These are phyloP conservation scores for Aureobasidium sp. DNA, from an alignment of 2,329 filamentous ascomycete species.

Conservation along the genomic window DNA sequence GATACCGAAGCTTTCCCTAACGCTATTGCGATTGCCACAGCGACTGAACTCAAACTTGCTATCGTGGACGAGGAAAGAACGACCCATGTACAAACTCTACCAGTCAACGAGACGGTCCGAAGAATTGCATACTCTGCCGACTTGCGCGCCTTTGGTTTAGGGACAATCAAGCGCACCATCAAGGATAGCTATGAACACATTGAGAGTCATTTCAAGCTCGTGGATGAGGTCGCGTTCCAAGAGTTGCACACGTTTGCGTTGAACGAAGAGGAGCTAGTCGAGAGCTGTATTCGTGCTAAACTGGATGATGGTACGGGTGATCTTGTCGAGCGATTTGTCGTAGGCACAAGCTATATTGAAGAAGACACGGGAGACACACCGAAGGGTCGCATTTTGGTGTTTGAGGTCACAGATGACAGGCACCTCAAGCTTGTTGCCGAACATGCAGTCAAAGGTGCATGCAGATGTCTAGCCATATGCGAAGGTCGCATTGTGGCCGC, in stretches of 20 bases:
- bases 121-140: slow-evolving; percentile 76
- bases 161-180: slow-evolving; percentile 72
- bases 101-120: slow-evolving; percentile 74
- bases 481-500: slow-evolving; percentile 75
- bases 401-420: slow-evolving; percentile 72
- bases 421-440: slow-evolving; percentile 66
- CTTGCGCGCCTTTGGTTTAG: slow-evolving; percentile 77
- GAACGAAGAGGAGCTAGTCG: slow-evolving; percentile 66
- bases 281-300: slow-evolving; percentile 72
- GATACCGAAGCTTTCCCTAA: slow-evolving; percentile 73
- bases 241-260: slow-evolving; percentile 66
- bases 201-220: slow-evolving; percentile 74
- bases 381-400: slow-evolving; percentile 74
- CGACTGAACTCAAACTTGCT: slow-evolving; percentile 68
- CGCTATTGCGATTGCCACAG: slow-evolving; percentile 74
- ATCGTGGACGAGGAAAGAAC: slow-evolving; percentile 75
- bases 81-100: slow-evolving; percentile 78
- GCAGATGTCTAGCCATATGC: slow-evolving; percentile 68
- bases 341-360: slow-evolving; percentile 78
- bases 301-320: slow-evolving; percentile 52
- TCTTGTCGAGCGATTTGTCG: slow-evolving; percentile 70
- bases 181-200: slow-evolving; percentile 66
- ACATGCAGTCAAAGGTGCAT: slow-evolving; percentile 67
- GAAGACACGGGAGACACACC: slow-evolving; percentile 47
- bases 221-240: slow-evolving; percentile 84